Percentiles rank a stretch among this genome's conserved stretches.
phyloP scores from a whole-genome alignment of 2,329 filamentous ascomycete species.

The Tolypocladium inflatum region DNA sequence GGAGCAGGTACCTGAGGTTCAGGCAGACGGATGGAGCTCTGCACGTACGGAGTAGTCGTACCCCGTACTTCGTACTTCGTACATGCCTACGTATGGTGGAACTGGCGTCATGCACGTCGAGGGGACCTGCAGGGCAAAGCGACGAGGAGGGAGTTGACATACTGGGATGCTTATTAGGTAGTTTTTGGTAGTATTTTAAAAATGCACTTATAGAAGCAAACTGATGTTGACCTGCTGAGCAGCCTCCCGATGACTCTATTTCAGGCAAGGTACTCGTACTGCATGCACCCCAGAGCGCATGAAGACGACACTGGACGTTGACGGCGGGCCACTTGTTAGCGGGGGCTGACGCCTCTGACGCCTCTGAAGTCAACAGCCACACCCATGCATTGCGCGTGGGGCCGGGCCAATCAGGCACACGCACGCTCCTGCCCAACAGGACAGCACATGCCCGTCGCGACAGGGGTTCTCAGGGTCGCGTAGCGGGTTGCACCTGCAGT shows the following conservation, averaged over 20 bases:
- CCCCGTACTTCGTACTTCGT: too few species aligned
- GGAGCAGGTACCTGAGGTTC: too few species aligned
- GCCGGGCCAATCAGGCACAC: conserved; percentile 2
- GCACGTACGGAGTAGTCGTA: too few species aligned
- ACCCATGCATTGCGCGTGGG: background rate
- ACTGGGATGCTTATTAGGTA: too few species aligned
- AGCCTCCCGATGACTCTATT: too few species aligned
- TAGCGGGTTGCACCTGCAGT: background rate
- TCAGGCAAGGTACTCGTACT: background rate
- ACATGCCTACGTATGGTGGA: background rate
- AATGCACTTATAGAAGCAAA: too few species aligned
- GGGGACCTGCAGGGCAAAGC: too few species aligned
- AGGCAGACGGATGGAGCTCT: too few species aligned
- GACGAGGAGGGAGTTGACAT: too few species aligned
- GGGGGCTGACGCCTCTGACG: background rate
- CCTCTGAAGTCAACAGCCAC: background rate
- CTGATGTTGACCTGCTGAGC: too few species aligned
- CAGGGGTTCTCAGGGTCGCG: conserved; percentile 12
- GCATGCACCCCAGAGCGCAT: background rate
- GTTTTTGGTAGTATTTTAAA: too few species aligned
- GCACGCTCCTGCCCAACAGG: background rate
- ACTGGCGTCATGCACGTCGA: too few species aligned
- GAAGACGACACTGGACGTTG: background rate
- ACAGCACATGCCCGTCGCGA: conserved; percentile 20
- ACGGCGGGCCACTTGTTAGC: background rate